Percentiles rank a stretch among this genome's conserved stretches.
Conservation (phyloP, 768 basidiomycete species). For the Macrolepiota fuliginosa region DNA sequence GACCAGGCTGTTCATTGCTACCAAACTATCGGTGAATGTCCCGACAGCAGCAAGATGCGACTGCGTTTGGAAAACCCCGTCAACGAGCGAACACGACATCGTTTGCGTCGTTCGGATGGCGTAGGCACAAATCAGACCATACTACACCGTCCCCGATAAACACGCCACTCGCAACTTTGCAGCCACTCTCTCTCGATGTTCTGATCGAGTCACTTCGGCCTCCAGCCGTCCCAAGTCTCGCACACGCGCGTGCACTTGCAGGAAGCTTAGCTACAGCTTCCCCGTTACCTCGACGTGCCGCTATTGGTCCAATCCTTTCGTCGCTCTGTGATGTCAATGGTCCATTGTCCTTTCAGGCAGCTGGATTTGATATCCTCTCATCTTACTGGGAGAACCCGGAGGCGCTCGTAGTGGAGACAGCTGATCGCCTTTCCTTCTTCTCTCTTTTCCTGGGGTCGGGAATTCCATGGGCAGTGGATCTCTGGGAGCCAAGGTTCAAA, state of each 20-base stretch:
- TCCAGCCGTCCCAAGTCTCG: slow-evolving; percentile 62
- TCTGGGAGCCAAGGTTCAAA: slow-evolving; percentile 70
- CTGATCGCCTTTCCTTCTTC: slow-evolving; percentile 63
- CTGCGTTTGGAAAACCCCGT: slow-evolving; percentile 6
- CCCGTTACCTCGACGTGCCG: slow-evolving; percentile 50
- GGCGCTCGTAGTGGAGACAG: slow-evolving; percentile 40
- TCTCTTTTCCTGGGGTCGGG: slow-evolving; percentile 53
- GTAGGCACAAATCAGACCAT: slow-evolving; percentile 4
- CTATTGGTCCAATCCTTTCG: slow-evolving; percentile 58
- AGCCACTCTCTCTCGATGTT: slow-evolving; percentile 27
- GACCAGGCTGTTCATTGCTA: too few relatives aligned
- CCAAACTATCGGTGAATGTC: slow-evolving; percentile 7
- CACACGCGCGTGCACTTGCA: slow-evolving; percentile 61
- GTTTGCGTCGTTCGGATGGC: slow-evolving; percentile 12
- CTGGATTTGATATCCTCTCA: slow-evolving; percentile 71
- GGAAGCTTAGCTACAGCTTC: slow-evolving; percentile 46
- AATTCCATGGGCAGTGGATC: slow-evolving; percentile 57
- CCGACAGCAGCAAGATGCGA: slow-evolving; percentile 13
- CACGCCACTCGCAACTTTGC: neutral
- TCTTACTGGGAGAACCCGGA: slow-evolving; percentile 67
- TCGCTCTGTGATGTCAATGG: slow-evolving; percentile 54
- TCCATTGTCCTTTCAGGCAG: slow-evolving; percentile 57
- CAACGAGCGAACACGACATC: slow-evolving; percentile 13
- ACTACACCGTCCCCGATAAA: neutral
- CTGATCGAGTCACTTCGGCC: slow-evolving; percentile 48